Evolutionary conservation across 768 basidiomycete species (phyloP).

Genomic region (Epithele typhae): DNA sequence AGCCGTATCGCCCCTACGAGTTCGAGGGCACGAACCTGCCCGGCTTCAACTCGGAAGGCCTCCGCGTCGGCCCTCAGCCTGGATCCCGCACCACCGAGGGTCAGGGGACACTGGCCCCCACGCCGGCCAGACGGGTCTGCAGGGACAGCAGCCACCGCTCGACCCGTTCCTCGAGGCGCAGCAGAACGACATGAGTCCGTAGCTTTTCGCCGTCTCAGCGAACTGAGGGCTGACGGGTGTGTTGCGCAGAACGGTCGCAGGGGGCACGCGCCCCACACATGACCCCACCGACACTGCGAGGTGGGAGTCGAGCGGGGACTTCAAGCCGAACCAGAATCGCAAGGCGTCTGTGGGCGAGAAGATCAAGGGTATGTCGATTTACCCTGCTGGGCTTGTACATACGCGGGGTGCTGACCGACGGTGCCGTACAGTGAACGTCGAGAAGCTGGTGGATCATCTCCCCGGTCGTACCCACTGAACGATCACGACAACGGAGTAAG

Average conservation of each 20-base stretch:
- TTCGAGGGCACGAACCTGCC: too few species aligned
- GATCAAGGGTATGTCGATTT: conserved; percentile 13
- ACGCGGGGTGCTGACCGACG: background rate
- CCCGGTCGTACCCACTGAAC: conserved; percentile 4
- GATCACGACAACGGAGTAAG: too few species aligned
- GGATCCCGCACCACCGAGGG: conserved; percentile 11
- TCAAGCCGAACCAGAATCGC: background rate
- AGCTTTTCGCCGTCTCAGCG: too few species aligned
- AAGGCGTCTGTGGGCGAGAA: conserved; percentile 9
- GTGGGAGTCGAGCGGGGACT: background rate
- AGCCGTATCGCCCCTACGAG: too few species aligned
- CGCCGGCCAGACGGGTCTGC: conserved; percentile 3
- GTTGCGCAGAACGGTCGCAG: background rate
- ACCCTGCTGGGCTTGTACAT: too few species aligned
- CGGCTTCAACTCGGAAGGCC: too few species aligned
- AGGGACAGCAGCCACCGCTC: conserved; percentile 1
- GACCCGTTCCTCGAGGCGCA: too few species aligned
- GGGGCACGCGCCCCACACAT: conserved; percentile 5
- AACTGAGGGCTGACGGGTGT: too few species aligned
- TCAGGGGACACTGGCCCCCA: conserved; percentile 15
- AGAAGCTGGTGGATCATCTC: conserved; percentile 10
- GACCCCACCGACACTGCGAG: conserved; percentile 10
- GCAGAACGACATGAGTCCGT: conserved; percentile 2
- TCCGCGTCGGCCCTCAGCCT: conserved; percentile 7
- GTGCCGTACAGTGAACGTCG: conserved; percentile 2